Conservation (phyloP, 345 rosid species). For the Ceriops decandra region DNA sequence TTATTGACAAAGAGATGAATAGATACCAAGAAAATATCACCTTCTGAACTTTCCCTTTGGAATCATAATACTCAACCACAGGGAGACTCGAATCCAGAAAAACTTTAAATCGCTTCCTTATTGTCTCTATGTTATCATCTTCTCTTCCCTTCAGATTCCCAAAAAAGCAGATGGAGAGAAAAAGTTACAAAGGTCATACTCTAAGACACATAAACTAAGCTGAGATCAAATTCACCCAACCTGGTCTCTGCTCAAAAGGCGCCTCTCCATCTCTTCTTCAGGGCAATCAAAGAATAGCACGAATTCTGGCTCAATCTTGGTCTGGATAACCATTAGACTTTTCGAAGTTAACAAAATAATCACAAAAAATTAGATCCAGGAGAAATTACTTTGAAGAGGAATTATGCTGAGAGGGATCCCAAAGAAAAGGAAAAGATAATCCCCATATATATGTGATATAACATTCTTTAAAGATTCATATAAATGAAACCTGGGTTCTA, state of each 20-base stretch:
- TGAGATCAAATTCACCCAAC: background rate
- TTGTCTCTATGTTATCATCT: slow-evolving; percentile 24
- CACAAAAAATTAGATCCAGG: background rate
- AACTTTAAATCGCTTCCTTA: slow-evolving; percentile 31
- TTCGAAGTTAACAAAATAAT: background rate
- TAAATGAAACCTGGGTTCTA: background rate
- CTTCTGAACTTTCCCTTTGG: slow-evolving; percentile 32
- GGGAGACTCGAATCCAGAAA: slow-evolving; percentile 27
- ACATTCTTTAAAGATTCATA: too few relatives aligned
- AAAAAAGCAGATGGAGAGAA: too few relatives aligned
- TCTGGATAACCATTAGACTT: slow-evolving; percentile 6
- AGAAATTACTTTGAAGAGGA: too few relatives aligned
- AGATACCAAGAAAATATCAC: slow-evolving; percentile 4
- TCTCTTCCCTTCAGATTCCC: too few relatives aligned
- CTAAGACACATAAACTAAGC: too few relatives aligned
- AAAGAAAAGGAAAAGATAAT: background rate
- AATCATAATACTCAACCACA: slow-evolving; percentile 24
- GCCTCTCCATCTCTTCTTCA: slow-evolving; percentile 12
- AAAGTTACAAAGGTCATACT: too few relatives aligned
- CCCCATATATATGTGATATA: too few relatives aligned
- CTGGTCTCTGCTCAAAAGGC: slow-evolving; percentile 22
- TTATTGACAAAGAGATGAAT: background rate
- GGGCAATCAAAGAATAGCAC: slow-evolving; percentile 22
- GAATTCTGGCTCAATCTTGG: slow-evolving; percentile 16
- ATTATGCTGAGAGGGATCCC: background rate